A percentile compares a stretch with the other conserved stretches of the same genome.
These are phyloP conservation scores for Rubroshorea leprosula DNA, from an alignment of 345 rosid genomes.

Conservation along the genomic window DNA sequence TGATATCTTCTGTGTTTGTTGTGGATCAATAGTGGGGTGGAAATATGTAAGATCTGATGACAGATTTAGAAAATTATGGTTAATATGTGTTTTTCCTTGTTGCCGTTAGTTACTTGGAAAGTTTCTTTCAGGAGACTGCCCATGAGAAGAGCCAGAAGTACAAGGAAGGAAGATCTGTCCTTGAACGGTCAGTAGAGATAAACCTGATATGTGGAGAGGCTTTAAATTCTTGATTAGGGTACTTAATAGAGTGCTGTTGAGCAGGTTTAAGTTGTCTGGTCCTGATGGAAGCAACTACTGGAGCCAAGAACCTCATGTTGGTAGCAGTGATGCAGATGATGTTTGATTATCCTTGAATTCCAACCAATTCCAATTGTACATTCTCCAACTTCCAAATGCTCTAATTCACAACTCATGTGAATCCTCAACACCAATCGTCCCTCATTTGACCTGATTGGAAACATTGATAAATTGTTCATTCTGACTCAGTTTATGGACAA, in stretches of 20 bases:
- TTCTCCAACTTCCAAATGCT: slow-evolving; percentile 19
- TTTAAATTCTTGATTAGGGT: slow-evolving; percentile 5
- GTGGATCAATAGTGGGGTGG: slow-evolving; percentile 98
- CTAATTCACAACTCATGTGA: slow-evolving; percentile 27
- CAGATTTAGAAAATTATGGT: slow-evolving; percentile 4
- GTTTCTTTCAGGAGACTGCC: slow-evolving; percentile 75
- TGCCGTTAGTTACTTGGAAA: slow-evolving; percentile 20
- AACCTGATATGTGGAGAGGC: slow-evolving; percentile 4
- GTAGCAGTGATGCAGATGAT: slow-evolving; percentile 92
- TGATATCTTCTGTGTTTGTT: slow-evolving; percentile 89
- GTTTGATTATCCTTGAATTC: slow-evolving; percentile 31
- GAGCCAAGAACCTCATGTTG: slow-evolving; percentile 66
- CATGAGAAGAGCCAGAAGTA: slow-evolving; percentile 85
- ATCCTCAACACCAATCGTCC: slow-evolving; percentile 14
- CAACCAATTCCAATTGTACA: slow-evolving; percentile 34
- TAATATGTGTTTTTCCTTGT: slow-evolving; percentile 11
- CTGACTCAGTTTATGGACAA: slow-evolving; percentile 6
- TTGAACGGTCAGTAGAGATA: slow-evolving; percentile 70
- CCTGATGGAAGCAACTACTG: slow-evolving; percentile 88
- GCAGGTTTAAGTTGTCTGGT: slow-evolving; percentile 85
- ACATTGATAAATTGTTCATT: slow-evolving; percentile 24
- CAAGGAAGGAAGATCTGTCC: slow-evolving; percentile 97
- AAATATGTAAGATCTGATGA: slow-evolving; percentile 64
- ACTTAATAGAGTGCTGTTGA: slow-evolving; percentile 18
- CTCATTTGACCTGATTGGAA: slow-evolving; percentile 14